Conservation (phyloP, 2,329 filamentous ascomycete species). For the Xylaria sp. region DNA sequence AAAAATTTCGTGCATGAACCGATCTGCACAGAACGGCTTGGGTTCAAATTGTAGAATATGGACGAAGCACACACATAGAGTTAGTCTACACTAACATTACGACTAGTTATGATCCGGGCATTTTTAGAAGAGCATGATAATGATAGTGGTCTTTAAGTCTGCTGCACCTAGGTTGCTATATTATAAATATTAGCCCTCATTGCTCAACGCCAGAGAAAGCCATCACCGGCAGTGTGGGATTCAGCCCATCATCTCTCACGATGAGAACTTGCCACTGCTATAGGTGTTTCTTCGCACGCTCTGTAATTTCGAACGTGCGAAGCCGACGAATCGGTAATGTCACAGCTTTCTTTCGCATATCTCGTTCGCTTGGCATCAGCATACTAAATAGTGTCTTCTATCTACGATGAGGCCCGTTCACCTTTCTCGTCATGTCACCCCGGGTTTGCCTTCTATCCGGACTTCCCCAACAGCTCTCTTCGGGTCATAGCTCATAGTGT, state of each 20-base stretch:
- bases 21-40: background rate
- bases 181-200: background rate
- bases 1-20: background rate
- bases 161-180: background rate
- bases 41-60: conserved; percentile 13
- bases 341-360: background rate
- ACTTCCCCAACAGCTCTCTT: background rate
- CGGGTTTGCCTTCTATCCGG: background rate
- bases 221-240: background rate
- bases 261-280: background rate
- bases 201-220: background rate
- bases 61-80: conserved; percentile 1
- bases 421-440: background rate
- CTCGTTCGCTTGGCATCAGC: no score
- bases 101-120: conserved; percentile 5
- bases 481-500: background rate
- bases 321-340: background rate
- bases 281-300: background rate
- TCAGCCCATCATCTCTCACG: no score
- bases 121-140: conserved; percentile 10
- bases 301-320: background rate
- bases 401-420: background rate
- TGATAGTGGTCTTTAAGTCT: background rate
- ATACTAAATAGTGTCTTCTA: background rate
- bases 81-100: conserved; percentile 8